Percentiles rank a stretch among this genome's conserved stretches.
Evolutionary conservation across 495 filamentous ascomycete species (phyloP).

Genomic region (Umbilicaria muhlenbergii): DNA sequence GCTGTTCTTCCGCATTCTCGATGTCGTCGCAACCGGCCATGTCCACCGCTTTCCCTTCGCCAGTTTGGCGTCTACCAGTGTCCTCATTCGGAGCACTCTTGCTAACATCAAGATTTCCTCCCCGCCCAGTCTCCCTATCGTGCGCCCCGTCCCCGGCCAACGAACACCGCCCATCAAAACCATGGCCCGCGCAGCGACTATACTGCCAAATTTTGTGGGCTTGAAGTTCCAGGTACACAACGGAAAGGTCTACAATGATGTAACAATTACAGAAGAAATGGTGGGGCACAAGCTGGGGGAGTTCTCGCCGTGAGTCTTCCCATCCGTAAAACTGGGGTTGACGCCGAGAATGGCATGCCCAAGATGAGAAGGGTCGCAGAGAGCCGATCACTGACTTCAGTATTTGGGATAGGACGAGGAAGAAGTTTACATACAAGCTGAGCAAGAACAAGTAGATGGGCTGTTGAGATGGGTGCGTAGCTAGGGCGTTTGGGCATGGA

Average conservation of each 20-base stretch:
- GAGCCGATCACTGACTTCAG: not conserved
- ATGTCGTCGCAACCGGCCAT: not conserved
- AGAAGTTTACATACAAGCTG: slow-evolving; percentile 66
- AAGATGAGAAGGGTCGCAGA: not conserved
- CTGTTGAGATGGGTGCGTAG: not conserved
- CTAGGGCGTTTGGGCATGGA: too few relatives aligned
- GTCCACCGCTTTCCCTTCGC: not conserved
- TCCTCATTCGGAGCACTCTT: not conserved
- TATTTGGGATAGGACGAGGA: slow-evolving; percentile 50
- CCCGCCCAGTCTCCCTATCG: slow-evolving; percentile 25
- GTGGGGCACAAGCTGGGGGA: slow-evolving; percentile 95
- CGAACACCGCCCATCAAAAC: slow-evolving; percentile 63
- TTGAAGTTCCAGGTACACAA: slow-evolving; percentile 89
- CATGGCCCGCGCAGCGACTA: slow-evolving; percentile 78
- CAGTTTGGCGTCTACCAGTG: not conserved
- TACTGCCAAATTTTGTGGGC: slow-evolving; percentile 91
- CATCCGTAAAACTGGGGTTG: not conserved
- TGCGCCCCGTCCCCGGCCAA: slow-evolving; percentile 41
- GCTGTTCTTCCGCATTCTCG: slow-evolving; percentile 10
- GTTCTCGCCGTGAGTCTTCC: slow-evolving; percentile 63
- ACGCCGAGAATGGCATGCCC: not conserved
- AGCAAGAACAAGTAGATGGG: slow-evolving; percentile 54
- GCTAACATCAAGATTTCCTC: not conserved
- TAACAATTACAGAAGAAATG: slow-evolving; percentile 91
- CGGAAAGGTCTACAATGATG: slow-evolving; percentile 82